These are phyloP conservation scores for Gracilaria caudata DNA, from an alignment of 23 red algal genomes.

Conservation along the genomic window DNA sequence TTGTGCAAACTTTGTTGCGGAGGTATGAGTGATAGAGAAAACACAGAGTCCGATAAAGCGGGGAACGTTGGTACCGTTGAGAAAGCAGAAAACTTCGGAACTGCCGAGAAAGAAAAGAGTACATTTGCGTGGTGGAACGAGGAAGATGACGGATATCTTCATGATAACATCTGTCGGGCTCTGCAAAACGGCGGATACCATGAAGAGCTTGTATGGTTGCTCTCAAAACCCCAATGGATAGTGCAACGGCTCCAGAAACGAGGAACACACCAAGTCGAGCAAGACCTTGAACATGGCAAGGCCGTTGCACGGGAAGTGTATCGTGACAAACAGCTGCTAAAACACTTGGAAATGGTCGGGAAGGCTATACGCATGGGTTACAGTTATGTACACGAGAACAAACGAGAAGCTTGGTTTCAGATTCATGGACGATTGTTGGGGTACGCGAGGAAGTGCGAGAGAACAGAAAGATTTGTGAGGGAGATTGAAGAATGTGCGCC, in stretches of 20 bases:
- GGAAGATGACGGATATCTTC: conserved; percentile 9
- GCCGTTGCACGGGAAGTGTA: too few relatives aligned
- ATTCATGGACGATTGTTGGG: too few relatives aligned
- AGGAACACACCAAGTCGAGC: background rate
- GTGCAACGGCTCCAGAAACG: conserved; percentile 13
- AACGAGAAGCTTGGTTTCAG: too few relatives aligned
- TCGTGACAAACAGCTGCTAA: too few relatives aligned
- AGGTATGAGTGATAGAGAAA: background rate
- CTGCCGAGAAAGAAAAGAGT: too few relatives aligned
- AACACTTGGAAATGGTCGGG: too few relatives aligned
- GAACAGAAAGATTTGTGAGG: too few relatives aligned
- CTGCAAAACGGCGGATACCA: background rate
- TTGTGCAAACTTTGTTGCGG: background rate
- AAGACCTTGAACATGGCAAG: background rate
- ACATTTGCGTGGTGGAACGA: background rate
- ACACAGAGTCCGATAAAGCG: background rate
- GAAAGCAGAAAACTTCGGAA: too few relatives aligned
- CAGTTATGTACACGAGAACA: too few relatives aligned
- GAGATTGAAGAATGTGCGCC: too few relatives aligned
- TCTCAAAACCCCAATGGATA: conserved; percentile 24
- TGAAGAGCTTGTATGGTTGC: background rate
- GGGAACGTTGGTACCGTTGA: background rate
- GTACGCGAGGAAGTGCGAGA: too few relatives aligned
- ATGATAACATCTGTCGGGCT: conserved; percentile 10
- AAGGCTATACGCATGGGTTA: too few relatives aligned